Conservation (phyloP, 345 rosid genomes). For the Populus euphratica region DNA sequence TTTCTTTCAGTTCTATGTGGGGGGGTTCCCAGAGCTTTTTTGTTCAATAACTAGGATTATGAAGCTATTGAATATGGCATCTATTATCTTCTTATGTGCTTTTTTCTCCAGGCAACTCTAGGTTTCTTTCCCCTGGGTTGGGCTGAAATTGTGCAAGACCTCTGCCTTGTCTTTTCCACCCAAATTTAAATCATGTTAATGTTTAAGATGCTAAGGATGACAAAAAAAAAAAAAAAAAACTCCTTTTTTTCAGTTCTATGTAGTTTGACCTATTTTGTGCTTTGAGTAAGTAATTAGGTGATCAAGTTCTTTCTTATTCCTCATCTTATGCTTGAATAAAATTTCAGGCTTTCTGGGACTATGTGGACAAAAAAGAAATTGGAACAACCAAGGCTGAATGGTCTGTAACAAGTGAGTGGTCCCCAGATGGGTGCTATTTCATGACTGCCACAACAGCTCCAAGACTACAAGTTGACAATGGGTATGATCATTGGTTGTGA, state of each 20-base stretch:
- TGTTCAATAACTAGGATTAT: too few relatives aligned
- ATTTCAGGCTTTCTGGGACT: constrained; percentile 87
- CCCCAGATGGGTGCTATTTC: constrained; percentile 83
- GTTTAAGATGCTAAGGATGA: not conserved
- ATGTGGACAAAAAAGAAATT: constrained; percentile 56
- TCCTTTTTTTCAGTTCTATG: not conserved
- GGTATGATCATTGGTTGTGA: constrained; percentile 41
- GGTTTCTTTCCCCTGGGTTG: too few relatives aligned
- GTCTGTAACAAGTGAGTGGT: constrained; percentile 89
- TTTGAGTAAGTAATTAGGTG: not conserved
- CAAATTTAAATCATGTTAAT: not conserved
- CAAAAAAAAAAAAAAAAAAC: not conserved
- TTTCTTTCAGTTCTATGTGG: too few relatives aligned
- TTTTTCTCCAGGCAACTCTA: too few relatives aligned
- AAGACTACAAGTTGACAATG: constrained; percentile 87
- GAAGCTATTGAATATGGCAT: too few relatives aligned
- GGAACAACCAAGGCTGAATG: constrained; percentile 83
- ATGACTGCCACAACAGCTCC: constrained; percentile 98
- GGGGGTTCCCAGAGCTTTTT: too few relatives aligned
- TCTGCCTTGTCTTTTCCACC: not conserved
- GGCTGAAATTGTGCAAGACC: too few relatives aligned
- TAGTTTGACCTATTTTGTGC: not conserved
- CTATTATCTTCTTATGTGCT: too few relatives aligned
- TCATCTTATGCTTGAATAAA: not conserved
- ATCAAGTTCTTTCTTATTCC: not conserved